Percentiles rank a stretch among this genome's conserved stretches.
Evolutionary conservation across 2,329 filamentous ascomycete genomes (phyloP).

Genomic region (Anisogramma anomala): DNA sequence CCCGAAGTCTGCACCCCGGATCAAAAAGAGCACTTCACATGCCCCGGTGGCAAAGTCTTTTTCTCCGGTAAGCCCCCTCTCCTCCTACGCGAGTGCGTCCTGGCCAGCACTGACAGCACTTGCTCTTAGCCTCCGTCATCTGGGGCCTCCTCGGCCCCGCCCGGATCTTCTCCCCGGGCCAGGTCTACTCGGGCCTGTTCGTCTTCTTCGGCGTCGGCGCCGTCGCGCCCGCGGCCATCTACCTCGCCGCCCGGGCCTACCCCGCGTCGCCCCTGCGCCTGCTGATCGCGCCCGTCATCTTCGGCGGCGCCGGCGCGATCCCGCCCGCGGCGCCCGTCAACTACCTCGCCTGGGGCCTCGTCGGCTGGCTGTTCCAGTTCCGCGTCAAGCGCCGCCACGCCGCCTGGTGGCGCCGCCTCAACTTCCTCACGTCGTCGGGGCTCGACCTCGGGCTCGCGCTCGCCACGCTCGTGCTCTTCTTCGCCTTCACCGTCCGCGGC

Average conservation of each 20-base stretch:
- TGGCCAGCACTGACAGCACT: no score
- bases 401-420: constrained; percentile 63
- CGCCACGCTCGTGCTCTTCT: constrained; percentile 57
- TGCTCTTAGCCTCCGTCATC: constrained; percentile 51
- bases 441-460: constrained; percentile 59
- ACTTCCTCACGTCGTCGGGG: constrained; percentile 59
- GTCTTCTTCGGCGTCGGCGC: constrained; percentile 48
- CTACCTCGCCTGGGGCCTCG: constrained; percentile 62
- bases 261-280: constrained; percentile 39
- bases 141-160: constrained; percentile 56
- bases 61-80: constrained; percentile 38
- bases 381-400: constrained; percentile 51
- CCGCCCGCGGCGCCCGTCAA: constrained; percentile 61
- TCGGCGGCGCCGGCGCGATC: constrained; percentile 46
- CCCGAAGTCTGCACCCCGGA: constrained; percentile 48
- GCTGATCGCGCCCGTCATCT: constrained; percentile 52
- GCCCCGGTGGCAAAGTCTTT: constrained; percentile 52
- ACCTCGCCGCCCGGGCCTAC: constrained; percentile 36
- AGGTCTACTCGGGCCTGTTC: constrained; percentile 50
- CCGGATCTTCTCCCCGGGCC: constrained; percentile 51
- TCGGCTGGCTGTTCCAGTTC: constrained; percentile 61
- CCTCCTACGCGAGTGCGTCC: no score
- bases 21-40: constrained; percentile 49
- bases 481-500: constrained; percentile 53
- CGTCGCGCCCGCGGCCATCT: constrained; percentile 39